Base-by-base conservation (phyloP, 192 early-diverging fungal genomes). In the Coemansia sp. region DNA sequence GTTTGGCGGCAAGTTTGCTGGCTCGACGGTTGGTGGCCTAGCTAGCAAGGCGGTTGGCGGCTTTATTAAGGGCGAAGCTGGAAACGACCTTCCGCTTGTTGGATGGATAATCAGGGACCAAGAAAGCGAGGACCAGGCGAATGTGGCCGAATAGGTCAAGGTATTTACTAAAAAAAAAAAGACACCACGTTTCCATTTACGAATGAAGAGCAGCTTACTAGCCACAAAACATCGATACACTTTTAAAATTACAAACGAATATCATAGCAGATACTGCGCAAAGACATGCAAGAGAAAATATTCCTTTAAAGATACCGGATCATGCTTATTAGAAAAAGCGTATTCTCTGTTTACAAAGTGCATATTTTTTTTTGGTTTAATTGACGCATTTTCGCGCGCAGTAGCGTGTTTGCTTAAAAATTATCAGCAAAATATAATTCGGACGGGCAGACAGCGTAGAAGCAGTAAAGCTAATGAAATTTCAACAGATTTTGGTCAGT, bases 1-100 rank as follows among this genome's bases (percentile, higher is more conserved):
- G 18, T 54, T 78, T 0, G 76, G 76, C 1, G 76, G 76, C 35
- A 65, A 33, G 52, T 65, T 78, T 67, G 76, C 76, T 4, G 76
- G 76, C 14, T 31, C 47, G 11, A 65, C 69, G 30, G 76, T 56
- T 0, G 76, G 76, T 21, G 55, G 58, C 7, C 54, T 78, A 11
- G 66, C 65, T 4, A 62, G 76, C 56, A 65, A 48, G 24, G 62
- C 69, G 27, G 46, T 47, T 0, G 45, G 56, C 21, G 66, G 65
- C 0, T 65, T 78, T 21, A 42, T 78, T 8, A 65, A 71, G 11
- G 69, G 76, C 7, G 56, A 52, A 5, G 1, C 24, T 19, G 76
- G 76, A 38, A 69, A 78, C 21, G 32, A 65, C 43, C 28, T 65
- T 16, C 76, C 76, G 10, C 53, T 78, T 32, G 32, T 72, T 28